Evolutionary conservation across 345 rosid genomes (phyloP), one percentile per base, ranked within the genome.

Genomic region (Arabidopsis suecica): DNA sequence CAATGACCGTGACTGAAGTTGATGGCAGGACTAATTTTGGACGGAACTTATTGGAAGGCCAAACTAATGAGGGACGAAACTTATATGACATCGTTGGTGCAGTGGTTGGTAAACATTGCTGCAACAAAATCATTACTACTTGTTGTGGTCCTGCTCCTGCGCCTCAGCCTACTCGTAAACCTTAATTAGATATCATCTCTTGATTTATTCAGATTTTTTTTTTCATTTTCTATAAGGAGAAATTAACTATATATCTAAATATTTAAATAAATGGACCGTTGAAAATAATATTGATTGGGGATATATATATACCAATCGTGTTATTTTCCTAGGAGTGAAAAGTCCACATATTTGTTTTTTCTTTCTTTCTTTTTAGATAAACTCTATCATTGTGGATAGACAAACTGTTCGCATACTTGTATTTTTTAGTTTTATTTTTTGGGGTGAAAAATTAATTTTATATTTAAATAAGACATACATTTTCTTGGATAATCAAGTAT

Each of bases 1-100:
- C 51, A 66, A 16, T 57, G 66, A 48, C 34, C 2, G 9, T 40
- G 22, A 66, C 72, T 1, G 53, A 47, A 38, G 67, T 60, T 47
- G 34, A 58, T 23, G 65, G 67, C 67, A 32, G 9, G 3, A 56
- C 5, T 8, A 11, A 12, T 57, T 5, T 47, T n/a, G 42, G 78
- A 66, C 55, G 67, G 9, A 57, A 71, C 60, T 74, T 74, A 74
- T 58, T 66, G 53, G 58, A 25, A 25, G 8, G 12, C 34, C 23
- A 16, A 47, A 53, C 8, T 5, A 23, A 25, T 10, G 58, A 53
- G n/a, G 4, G 58, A 53, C 13, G 57, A 5, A 3, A 53, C 6
- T 53, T 53, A 53, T 11, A 25, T 25, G 34, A 22, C 6, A 9
- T 53, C 11, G 8, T 53, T 25, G 58, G 33, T 3, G n/a, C 14